Percentiles rank a stretch among this genome's conserved stretches.
Conservation (phyloP, 768 basidiomycete genomes). For the Chalciporus chontae region DNA sequence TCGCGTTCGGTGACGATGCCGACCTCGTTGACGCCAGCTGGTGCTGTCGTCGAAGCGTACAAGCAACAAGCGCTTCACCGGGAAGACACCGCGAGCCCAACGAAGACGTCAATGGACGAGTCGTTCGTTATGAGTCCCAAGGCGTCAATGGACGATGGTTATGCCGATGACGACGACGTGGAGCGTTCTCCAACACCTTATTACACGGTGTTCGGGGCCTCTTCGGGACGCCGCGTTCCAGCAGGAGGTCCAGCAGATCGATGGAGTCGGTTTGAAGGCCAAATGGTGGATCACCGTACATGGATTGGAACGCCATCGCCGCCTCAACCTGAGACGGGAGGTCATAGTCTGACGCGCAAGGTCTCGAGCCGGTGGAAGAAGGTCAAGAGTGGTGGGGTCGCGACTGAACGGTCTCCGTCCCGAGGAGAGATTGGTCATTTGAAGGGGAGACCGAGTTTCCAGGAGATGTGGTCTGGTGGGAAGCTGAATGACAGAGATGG, state of each 20-base stretch:
- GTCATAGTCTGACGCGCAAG: constrained; percentile 32
- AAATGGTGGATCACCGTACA: constrained; percentile 1
- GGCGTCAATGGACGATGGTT: constrained; percentile 4
- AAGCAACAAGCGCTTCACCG: constrained; percentile 38
- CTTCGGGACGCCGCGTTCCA: constrained; percentile 42
- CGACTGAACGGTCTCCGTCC: constrained; percentile 25
- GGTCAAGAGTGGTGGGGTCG: constrained; percentile 6
- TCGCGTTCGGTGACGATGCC: neutral
- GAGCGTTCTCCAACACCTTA: constrained; percentile 38
- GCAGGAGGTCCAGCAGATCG: constrained; percentile 42
- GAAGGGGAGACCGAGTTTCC: constrained; percentile 32
- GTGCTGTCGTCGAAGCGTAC: constrained; percentile 45
- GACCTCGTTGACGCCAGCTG: constrained; percentile 41
- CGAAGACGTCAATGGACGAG: constrained; percentile 28
- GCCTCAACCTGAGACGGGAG: constrained; percentile 11
- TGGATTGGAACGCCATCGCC: neutral
- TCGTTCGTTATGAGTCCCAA: constrained; percentile 10
- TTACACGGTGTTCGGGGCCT: constrained; percentile 53
- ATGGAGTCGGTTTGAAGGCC: constrained; percentile 7
- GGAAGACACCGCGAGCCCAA: constrained; percentile 4
- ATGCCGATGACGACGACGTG: constrained; percentile 14
- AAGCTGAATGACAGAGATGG: constrained; percentile 5
- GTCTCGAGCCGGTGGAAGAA: constrained; percentile 36
- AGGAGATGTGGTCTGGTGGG: constrained; percentile 24
- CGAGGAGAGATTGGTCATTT: constrained; percentile 8